Base-by-base conservation (phyloP, 2,329 filamentous ascomycete species). In the Aureobasidium sp. region DNA sequence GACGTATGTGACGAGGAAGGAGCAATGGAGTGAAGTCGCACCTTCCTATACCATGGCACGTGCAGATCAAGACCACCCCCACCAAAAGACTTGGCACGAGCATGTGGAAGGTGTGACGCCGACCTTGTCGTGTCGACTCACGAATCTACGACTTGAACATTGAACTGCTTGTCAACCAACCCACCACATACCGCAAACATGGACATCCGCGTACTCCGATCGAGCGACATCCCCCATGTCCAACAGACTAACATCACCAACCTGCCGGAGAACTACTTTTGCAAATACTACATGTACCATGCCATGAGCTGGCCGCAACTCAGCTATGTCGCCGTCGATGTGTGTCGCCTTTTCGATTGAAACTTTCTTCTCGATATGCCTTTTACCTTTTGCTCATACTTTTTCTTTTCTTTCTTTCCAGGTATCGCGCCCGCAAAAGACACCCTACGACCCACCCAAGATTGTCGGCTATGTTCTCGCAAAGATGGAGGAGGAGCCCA, bases 281-380 rank as follows among this genome's bases (percentile, higher is more conserved):
- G 96, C 78, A 99, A 99, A 83, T 99, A 99, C 83, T 99, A 99
- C 81, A 86, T 99, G 72, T 99, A 99, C 84, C 94, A 99, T 78
- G 92, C 93, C 17, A 86, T 97, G 68, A 96, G 91, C 69, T 99
- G 94, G 94, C 94, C 94, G 49, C 93, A 97, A 78, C 85, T 99
- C 67, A 93, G 88, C 77, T 97, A 92, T 77, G 93, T 99, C 62
- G 94, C 94, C 68, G 91, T 99, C 70, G 93, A 97, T 75, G 78
- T 80, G 67, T 70, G 76, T 74, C 53, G 52, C 52, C 52, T 19
- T 37, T 52, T 14, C 45, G 42, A 37, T 60, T 53, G 24, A 61
- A 31, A 5, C 5, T 3, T 2, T 1, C 17, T 8, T 15, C 14
- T 47, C 35, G 22, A 17, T 27, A 14, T 12, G 8, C 24, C 12